These are phyloP conservation scores for Pseudogymnoascus sp. DNA, from an alignment of 2,329 filamentous ascomycete species.

Conservation along the genomic window DNA sequence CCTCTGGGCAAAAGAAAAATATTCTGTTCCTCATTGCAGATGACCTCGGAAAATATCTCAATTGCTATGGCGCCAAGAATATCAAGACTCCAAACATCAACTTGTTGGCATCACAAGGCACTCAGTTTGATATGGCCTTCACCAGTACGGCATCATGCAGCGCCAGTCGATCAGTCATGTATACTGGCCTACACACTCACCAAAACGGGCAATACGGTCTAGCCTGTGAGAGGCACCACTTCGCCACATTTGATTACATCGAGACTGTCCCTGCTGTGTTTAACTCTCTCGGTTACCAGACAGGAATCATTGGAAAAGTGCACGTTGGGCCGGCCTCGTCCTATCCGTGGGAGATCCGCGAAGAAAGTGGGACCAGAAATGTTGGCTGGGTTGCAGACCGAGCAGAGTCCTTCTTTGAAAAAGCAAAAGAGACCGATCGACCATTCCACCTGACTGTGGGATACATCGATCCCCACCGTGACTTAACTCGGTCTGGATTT, in stretches of 20 bases:
- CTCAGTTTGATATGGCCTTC: conserved; percentile 35
- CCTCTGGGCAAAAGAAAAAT: conserved; percentile 23
- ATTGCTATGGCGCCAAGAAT: conserved; percentile 30
- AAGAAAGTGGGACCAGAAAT: conserved; percentile 38
- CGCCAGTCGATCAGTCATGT: conserved; percentile 39
- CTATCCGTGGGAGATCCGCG: conserved; percentile 38
- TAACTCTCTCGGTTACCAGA: conserved; percentile 35
- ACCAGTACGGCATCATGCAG: conserved; percentile 42
- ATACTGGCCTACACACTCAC: conserved; percentile 43
- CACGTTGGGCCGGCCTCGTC: conserved; percentile 37
- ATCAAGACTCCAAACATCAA: conserved; percentile 38
- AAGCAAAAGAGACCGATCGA: conserved; percentile 25
- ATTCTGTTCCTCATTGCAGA: conserved; percentile 37
- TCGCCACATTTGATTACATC: conserved; percentile 38
- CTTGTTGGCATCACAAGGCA: conserved; percentile 32
- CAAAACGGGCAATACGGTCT: conserved; percentile 43
- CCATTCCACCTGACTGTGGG: conserved; percentile 42
- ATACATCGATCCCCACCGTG: conserved; percentile 41
- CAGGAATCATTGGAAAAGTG: conserved; percentile 42
- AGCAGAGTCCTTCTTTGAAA: conserved; percentile 33
- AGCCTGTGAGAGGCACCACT: conserved; percentile 32
- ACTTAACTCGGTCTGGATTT: conserved; percentile 31
- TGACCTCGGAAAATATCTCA: conserved; percentile 34
- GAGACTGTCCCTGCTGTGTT: conserved; percentile 36
- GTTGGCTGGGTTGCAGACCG: conserved; percentile 35